Base-by-base conservation (phyloP, 805 yeast species). In the Alloascoidea africana region DNA sequence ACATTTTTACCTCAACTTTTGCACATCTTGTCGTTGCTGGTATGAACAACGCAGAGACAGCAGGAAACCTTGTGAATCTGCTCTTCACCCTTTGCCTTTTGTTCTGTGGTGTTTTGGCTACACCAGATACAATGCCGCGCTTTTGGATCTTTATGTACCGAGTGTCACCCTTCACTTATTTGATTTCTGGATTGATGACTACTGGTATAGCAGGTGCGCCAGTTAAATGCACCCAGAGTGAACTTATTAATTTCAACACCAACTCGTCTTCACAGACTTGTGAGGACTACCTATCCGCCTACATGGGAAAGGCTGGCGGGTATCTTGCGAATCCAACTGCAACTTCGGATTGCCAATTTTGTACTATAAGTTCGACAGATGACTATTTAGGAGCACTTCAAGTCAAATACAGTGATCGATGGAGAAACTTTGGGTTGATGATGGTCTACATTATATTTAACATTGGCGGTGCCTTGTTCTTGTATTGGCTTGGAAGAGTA, bases 141-240 rank as follows among this genome's bases (percentile, higher is more conserved):
- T 82, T 82, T 64, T 76, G 87, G 86, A 60, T 68, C 34, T 80
- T 78, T 64, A 75, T 80, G 84, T 80, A 78, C 64, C 64, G 86
- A 52, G 68, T 63, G 14, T 72, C 78, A 16, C 89, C 91, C 14
- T 59, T 77, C 44, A 75, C 85, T 1, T 81, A 79, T 47, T 65
- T 77, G 59, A 60, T 80, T 38, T 59, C 64, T 15, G 76, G 73
- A 33, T 54, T 72, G 46, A 52, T 77, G 39, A 56, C 72, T 33
- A 59, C 68, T 38, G 81, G 75, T 44, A 55, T 76, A 44, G 78
- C 76, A 34, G 65, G 65, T 41, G 59, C 60, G 4, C 38, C 46
- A 0, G 70, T 76, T 35, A 41, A 39, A 0, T 77, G 86, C 55
- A 38, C 73, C 2, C 44, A 43, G 2, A 51, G 50, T 33, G 86